Evolutionary conservation across 208 protist genomes (phyloP), one percentile per base, ranked within the genome.

Genomic region (Vickermania spadyakhi): DNA sequence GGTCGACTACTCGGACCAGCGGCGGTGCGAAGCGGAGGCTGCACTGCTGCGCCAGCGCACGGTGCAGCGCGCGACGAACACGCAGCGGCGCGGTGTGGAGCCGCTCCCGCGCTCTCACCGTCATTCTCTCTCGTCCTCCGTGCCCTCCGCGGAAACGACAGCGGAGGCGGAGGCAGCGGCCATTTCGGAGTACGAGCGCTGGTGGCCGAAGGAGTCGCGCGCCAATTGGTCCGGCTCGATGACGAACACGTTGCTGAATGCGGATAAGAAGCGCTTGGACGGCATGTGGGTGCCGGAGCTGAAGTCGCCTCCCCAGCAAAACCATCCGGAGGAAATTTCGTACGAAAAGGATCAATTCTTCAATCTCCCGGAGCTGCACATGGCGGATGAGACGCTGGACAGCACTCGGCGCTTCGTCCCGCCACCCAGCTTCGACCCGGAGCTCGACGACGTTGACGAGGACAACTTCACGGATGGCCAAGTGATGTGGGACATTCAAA

Each of bases 251-350:
- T 60, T 70, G 1, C 81, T 82, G 36, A 81, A 93, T 65, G 77
- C 77, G 55, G 87, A 91, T 66, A 90, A 85, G 58, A 75, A 79
- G 62, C 81, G 77, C 62, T 51, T 78, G 21, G 83, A 93, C 45
- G 87, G 87, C 56, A 91, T 94, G 83, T 84, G 79, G 61, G 84
- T 91, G 64, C 84, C 84, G 1, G 83, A 94, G 69, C 27, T 94
- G 58, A 91, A 81, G 72, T 72, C 84, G 53, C 72, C 86, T 25
- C 58, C 60, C 11, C 71, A 72, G 28, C 87, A 64, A 3, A 71
- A 85, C 27, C 76, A 56, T 50, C 87, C 87, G 50, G 58, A 77
- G n/a, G 84, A 85, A 61, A 57, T 94, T 11, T 86, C 76, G 62
- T 89, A 88, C 72, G 77, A 62, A 28, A 65, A 57, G 23, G 80